phyloP scores from a whole-genome alignment of 1,139 yeast species.

The Spathaspora sp. region DNA sequence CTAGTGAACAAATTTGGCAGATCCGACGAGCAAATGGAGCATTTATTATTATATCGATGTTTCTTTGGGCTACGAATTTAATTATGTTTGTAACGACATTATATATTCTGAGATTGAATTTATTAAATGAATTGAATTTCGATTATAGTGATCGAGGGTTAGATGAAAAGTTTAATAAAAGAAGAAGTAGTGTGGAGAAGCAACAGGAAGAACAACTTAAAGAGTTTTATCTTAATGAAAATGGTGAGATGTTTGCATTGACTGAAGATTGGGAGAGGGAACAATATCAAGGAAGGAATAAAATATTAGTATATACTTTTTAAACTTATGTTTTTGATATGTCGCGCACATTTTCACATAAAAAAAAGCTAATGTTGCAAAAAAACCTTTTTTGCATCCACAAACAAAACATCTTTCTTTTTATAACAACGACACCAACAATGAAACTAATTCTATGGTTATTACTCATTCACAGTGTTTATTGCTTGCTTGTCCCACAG shows the following conservation, averaged over 20 bases:
- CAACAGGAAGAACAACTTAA: constrained; percentile 20
- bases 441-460: not conserved
- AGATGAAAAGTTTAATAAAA: constrained; percentile 8
- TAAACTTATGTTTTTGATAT: too few relatives aligned
- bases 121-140: constrained; percentile 37
- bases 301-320: constrained; percentile 36
- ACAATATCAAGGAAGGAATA: constrained; percentile 24
- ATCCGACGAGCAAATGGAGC: constrained; percentile 40
- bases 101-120: constrained; percentile 40
- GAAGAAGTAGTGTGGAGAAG: constrained; percentile 6
- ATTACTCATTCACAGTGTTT: not conserved
- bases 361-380: not conserved
- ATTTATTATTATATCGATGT: constrained; percentile 38
- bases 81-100: constrained; percentile 42
- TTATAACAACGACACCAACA: not conserved
- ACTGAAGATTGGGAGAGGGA: constrained; percentile 23
- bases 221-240: constrained; percentile 31
- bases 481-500: constrained; percentile 8
- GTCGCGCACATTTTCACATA: not conserved
- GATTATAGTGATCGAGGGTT: constrained; percentile 22
- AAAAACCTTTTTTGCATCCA: not conserved
- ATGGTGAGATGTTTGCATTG: constrained; percentile 38
- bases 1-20: constrained; percentile 24
- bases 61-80: constrained; percentile 40
- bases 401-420: not conserved